Evolutionary conservation across 805 yeast species (phyloP).

Genomic region (Candida nanaspora): DNA sequence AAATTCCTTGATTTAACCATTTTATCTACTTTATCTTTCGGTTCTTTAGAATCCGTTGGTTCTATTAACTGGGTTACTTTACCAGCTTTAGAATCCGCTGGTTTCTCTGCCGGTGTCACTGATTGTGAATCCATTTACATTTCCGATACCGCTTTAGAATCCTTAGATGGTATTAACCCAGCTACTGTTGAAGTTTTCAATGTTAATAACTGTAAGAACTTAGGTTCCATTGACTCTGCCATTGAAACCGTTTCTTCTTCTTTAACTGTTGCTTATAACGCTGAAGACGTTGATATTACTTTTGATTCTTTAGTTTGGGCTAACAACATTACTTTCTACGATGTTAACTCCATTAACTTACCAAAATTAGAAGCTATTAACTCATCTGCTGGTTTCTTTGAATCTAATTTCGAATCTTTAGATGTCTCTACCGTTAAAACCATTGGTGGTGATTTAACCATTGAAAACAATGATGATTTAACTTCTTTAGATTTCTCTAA

Average conservation of each 20-base stretch:
- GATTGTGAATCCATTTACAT: slow-evolving; percentile 63
- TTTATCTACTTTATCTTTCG: slow-evolving; percentile 63
- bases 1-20: slow-evolving; percentile 56
- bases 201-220: slow-evolving; percentile 85
- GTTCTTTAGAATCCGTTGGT: slow-evolving; percentile 76
- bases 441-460: slow-evolving; percentile 77
- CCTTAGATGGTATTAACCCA: slow-evolving; percentile 58
- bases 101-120: slow-evolving; percentile 65
- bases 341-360: slow-evolving; percentile 66
- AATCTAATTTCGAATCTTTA: slow-evolving; percentile 56
- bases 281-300: slow-evolving; percentile 61
- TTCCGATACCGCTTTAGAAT: slow-evolving; percentile 66
- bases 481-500: slow-evolving; percentile 59
- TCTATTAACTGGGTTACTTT: slow-evolving; percentile 73
- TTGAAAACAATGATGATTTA: slow-evolving; percentile 69
- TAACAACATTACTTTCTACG: slow-evolving; percentile 80
- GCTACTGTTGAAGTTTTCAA: slow-evolving; percentile 48
- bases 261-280: slow-evolving; percentile 79
- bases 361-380: slow-evolving; percentile 63
- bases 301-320: slow-evolving; percentile 77
- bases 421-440: slow-evolving; percentile 46
- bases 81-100: slow-evolving; percentile 70
- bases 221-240: slow-evolving; percentile 64
- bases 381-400: slow-evolving; percentile 75
- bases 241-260: slow-evolving; percentile 67